Evolutionary conservation across 1,139 yeast species (phyloP), one percentile per base, ranked within the genome.

Genomic region (Zygotorulaspora mrakii): DNA sequence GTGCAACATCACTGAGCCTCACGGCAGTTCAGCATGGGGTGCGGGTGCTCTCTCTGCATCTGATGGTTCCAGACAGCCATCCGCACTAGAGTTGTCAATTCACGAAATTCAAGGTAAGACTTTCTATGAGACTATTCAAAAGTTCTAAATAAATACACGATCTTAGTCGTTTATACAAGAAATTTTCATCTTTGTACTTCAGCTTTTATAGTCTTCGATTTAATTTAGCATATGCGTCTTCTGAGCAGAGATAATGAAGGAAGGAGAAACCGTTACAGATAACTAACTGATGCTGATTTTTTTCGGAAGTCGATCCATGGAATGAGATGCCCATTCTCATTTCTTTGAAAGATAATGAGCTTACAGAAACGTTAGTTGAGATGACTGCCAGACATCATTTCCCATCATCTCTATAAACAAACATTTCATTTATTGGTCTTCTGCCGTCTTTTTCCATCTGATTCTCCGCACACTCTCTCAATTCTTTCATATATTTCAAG

Each of bases 11-110:
- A 72, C 70, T 13, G 88, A 83, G 69, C 75, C 77, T 43, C 94
- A 82, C 62, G 95, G 94, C 61, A 83, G 83, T 50, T 79, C 91
- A 41, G 77, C 95, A 43, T 85, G 91, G 88, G 95, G 95, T 67
- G 87, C 95, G 37, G 94, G 94, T 58, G 69, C 87, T 43, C 73
- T 73, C 54, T 89, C 95, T 26, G 89, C 80, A 53, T 72, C 74
- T 43, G 91, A 82, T 55, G 95, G 95, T 53, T 78, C 87, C 13
- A 79, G 94, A 73, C 71, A 70, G 60, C 85, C 91, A 43, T 55
- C 76, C 45, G 75, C 70, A 39, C 68, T 82, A 48, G 95, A 85
- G 69, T 67, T 76, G 59, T 74, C 75, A 52, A 57, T 84, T 52
- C 89, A 81, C 37, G 58, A 57, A 43, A 67, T 62, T 47, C 87